Conservation (phyloP, 2,329 filamentous ascomycete genomes). For the Pleurostoma richardsiae region DNA sequence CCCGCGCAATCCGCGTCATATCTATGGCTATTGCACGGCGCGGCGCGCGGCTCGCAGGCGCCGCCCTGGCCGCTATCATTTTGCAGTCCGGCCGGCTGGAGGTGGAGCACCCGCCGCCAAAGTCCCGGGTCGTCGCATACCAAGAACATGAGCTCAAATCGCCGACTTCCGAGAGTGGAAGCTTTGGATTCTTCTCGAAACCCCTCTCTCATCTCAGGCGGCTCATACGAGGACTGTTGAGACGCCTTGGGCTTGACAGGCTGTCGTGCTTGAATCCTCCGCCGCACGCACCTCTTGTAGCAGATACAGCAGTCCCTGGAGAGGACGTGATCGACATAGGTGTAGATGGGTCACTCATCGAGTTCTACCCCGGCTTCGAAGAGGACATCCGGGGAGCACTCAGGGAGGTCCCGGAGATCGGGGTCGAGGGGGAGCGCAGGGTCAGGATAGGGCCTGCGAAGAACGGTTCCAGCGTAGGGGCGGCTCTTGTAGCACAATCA, state of each 20-base stretch:
- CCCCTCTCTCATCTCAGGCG: not conserved
- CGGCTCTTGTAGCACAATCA: slow-evolving; percentile 58
- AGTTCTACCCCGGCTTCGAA: slow-evolving; percentile 69
- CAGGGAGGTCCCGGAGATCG: slow-evolving; percentile 56
- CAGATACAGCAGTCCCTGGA: not conserved
- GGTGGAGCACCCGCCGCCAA: slow-evolving; percentile 2
- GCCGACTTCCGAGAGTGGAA: not conserved
- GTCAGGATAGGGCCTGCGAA: slow-evolving; percentile 68
- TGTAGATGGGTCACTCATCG: slow-evolving; percentile 66
- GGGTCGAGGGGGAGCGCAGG: slow-evolving; percentile 54
- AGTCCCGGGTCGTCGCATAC: not conserved
- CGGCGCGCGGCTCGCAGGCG: slow-evolving; percentile 60
- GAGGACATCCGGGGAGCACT: slow-evolving; percentile 59
- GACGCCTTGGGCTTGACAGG: not conserved
- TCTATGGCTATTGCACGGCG: slow-evolving; percentile 57
- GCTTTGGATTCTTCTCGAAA: not conserved
- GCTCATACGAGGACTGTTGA: not conserved
- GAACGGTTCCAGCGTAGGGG: slow-evolving; percentile 68
- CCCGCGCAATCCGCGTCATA: not conserved
- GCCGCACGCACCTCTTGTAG: no score
- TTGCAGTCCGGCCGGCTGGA: slow-evolving; percentile 50
- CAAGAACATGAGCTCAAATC: not conserved
- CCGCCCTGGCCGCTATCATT: slow-evolving; percentile 59
- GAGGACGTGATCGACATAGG: slow-evolving; percentile 56
- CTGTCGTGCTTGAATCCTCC: no score